Evolutionary conservation across 352 stramenopile species (phyloP), one percentile per base, ranked within the genome.

Genomic region (Globisporangium spiculum): DNA sequence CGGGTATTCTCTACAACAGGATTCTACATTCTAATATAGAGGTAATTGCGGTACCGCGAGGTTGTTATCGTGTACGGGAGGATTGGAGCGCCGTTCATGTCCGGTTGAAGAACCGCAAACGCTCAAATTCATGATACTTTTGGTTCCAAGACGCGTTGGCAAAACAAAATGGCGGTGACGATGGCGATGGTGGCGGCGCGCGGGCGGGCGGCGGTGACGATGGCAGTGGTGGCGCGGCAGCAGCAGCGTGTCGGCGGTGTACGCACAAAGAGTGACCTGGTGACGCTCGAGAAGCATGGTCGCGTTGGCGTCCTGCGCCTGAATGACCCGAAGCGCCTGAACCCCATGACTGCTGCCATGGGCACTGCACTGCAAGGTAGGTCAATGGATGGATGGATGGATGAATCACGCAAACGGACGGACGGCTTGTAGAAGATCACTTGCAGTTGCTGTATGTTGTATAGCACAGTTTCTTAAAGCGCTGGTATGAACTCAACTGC

Each of bases 331-430:
- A 77, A 81, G 69, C 90, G 83, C n/a, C 77, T 94, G 54, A 98
- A 98, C 76, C 84, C 92, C 14, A 82, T 98, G 74, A 97, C 92
- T 1, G 72, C 79, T 3, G 77, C 90, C 65, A 92, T 98, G 80
- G 92, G 89, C 60, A 68, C 80, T n/a, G 76, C 76, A 2, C 71
- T 89, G 18, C 61, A 81, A 77, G 81, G 81, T 89, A 58, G 18
- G 69, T 60, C 36, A 4, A 38, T 44, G 30, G 1, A 32, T 41
- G 34, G 3, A 44, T 46, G 38, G 38, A 46, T 46, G 12, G 38
- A 46, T 41, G 26, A 7, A 60, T 34, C 24, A 34, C 18, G 4
- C 4, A 12, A 52, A 18, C 18, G 2, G 1, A 12, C 44, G 2
- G 1, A 12, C 6, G 12, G 41, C 41, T 50, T 50, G 4, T 50